These are phyloP conservation scores for Phytopythium helicoides DNA, from an alignment of 352 stramenopile species.

Conservation along the genomic window DNA sequence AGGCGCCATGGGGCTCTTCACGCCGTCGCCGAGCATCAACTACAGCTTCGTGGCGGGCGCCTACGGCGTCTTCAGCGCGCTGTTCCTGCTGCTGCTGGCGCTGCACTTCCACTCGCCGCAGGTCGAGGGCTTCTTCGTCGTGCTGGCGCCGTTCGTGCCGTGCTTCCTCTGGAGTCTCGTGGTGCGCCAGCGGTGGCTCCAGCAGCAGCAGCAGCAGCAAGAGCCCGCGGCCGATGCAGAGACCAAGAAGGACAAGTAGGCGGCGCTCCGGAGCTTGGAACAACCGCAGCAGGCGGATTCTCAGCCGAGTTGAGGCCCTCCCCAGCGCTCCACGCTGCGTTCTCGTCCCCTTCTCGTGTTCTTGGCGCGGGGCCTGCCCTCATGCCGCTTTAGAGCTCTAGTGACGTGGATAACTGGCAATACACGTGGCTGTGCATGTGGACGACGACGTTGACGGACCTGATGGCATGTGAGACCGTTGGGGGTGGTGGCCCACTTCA, in stretches of 20 bases:
- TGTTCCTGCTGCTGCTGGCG: slow-evolving; percentile 56
- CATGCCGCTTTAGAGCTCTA: no score
- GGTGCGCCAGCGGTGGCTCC: slow-evolving; percentile 73
- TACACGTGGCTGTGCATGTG: no score
- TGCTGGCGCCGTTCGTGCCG: slow-evolving; percentile 75
- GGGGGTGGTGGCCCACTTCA: no score
- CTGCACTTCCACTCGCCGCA: slow-evolving; percentile 61
- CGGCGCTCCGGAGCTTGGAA: neutral
- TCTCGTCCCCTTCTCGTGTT: no score
- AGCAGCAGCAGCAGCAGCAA: slow-evolving; percentile 11
- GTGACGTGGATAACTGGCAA: no score
- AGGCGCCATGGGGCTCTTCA: slow-evolving; percentile 44
- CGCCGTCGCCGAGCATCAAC: slow-evolving; percentile 79
- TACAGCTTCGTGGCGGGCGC: slow-evolving; percentile 87
- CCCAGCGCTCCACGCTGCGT: no score
- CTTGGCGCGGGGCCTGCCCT: no score
- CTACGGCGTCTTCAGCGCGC: slow-evolving; percentile 64
- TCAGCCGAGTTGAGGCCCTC: no score
- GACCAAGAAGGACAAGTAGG: slow-evolving; percentile 33
- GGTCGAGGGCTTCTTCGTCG: slow-evolving; percentile 85
- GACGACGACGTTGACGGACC: no score
- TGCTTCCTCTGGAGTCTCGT: slow-evolving; percentile 84
- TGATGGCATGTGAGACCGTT: no score
- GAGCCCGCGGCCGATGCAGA: slow-evolving; percentile 15
- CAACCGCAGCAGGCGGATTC: no score